These are phyloP conservation scores for Schwanniomyces occidentalis DNA, from an alignment of 805 yeast genomes.

Conservation along the genomic window DNA sequence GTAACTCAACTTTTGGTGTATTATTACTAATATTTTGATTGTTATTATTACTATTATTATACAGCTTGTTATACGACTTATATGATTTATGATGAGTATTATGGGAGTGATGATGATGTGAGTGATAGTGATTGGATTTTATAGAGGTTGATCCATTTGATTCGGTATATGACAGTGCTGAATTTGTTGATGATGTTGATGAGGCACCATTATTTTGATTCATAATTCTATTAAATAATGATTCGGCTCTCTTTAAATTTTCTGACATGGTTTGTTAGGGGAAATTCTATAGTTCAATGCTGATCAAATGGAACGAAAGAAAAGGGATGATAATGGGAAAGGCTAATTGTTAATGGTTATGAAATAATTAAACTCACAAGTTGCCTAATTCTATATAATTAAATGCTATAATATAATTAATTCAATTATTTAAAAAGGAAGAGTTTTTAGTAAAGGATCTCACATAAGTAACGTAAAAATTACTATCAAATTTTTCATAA, in stretches of 20 bases:
- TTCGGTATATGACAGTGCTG: background rate
- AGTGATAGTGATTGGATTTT: constrained; percentile 5
- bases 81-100: constrained; percentile 9
- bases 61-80: constrained; percentile 9
- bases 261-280: constrained; percentile 40
- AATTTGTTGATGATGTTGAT: constrained; percentile 1
- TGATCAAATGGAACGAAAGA: constrained; percentile 1
- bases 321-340: background rate
- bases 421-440: too few species aligned
- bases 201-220: constrained; percentile 26
- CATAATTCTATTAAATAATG: constrained; percentile 47
- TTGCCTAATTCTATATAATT: too few species aligned
- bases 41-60: constrained; percentile 9
- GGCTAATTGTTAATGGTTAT: too few species aligned
- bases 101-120: constrained; percentile 8
- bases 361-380: too few species aligned
- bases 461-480: too few species aligned
- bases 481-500: constrained; percentile 7
- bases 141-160: constrained; percentile 3
- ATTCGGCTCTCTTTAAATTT: constrained; percentile 47
- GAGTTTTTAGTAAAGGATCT: too few species aligned
- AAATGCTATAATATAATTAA: too few species aligned
- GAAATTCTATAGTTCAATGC: constrained; percentile 4
- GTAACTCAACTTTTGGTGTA: constrained; percentile 23
- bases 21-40: constrained; percentile 9